A percentile compares a stretch with the other conserved stretches of the same genome.
These are phyloP conservation scores for Fusarium redolens DNA, from an alignment of 2,329 filamentous ascomycete genomes.

Conservation along the genomic window DNA sequence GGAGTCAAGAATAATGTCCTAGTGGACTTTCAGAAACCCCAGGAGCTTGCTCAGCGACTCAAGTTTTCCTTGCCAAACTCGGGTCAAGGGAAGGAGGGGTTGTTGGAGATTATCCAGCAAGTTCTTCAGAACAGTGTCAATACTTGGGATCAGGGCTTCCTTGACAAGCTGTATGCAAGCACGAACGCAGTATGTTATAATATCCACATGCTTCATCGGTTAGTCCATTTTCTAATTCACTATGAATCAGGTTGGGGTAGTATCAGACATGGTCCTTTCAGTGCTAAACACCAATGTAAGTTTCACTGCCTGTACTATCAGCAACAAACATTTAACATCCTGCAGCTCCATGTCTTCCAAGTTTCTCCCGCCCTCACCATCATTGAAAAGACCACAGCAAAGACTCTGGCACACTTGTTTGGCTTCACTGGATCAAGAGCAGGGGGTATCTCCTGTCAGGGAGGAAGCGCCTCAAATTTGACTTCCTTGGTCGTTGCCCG, in stretches of 20 bases:
- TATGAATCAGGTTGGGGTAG: slow-evolving; percentile 75
- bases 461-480: slow-evolving; percentile 86
- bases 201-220: neutral
- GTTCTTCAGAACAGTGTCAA: slow-evolving; percentile 91
- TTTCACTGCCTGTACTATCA: slow-evolving; percentile 1
- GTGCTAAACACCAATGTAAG: slow-evolving; percentile 89
- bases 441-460: slow-evolving; percentile 81
- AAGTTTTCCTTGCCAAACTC: slow-evolving; percentile 68
- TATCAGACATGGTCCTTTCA: slow-evolving; percentile 85
- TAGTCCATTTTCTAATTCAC: slow-evolving; percentile 10
- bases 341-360: slow-evolving; percentile 80
- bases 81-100: slow-evolving; percentile 75
- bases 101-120: slow-evolving; percentile 76
- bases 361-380: slow-evolving; percentile 90
- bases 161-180: slow-evolving; percentile 94
- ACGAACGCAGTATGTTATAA: slow-evolving; percentile 76
- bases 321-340: slow-evolving; percentile 10
- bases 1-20: slow-evolving; percentile 66
- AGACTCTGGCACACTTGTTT: slow-evolving; percentile 78
- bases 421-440: slow-evolving; percentile 77
- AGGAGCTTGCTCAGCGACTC: slow-evolving; percentile 66
- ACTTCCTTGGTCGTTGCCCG: slow-evolving; percentile 88
- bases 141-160: slow-evolving; percentile 97
- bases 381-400: slow-evolving; percentile 86
- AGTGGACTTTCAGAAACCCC: slow-evolving; percentile 71